Conservation (phyloP, 139 green algal genomes). For the Chlorella sp. region DNA sequence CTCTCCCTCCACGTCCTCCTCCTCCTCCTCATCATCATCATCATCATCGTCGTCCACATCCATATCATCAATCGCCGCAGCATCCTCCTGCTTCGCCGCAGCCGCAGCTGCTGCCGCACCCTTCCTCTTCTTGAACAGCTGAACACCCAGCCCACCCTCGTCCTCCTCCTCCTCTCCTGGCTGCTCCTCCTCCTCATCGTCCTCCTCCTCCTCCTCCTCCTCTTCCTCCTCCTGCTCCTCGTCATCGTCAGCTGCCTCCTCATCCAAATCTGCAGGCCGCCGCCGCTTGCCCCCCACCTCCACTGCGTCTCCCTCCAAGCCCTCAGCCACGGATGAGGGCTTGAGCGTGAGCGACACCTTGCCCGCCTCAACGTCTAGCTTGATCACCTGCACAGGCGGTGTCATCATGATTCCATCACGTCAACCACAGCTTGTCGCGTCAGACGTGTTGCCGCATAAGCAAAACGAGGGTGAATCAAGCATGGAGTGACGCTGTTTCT, state of each 20-base stretch:
- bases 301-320: no score
- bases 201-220: slow-evolving; percentile 15
- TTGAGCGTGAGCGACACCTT: slow-evolving; percentile 68
- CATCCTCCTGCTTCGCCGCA: slow-evolving; percentile 30
- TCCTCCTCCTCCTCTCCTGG: slow-evolving; percentile 38
- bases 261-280: slow-evolving; percentile 32
- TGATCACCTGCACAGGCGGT: slow-evolving; percentile 55
- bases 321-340: no score
- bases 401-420: no score
- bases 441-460: no score
- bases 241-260: slow-evolving; percentile 36
- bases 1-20: slow-evolving; percentile 18
- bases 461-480: no score
- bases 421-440: no score
- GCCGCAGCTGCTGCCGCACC: not conserved
- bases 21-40: slow-evolving; percentile 29
- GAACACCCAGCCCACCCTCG: slow-evolving; percentile 6
- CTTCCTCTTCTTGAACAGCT: not conserved
- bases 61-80: slow-evolving; percentile 3
- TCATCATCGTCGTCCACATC: slow-evolving; percentile 21
- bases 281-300: no score
- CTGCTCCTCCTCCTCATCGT: slow-evolving; percentile 16
- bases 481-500: no score
- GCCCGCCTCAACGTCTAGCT: slow-evolving; percentile 44
- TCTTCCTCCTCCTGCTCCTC: slow-evolving; percentile 32